These are phyloP conservation scores for Cadophora sp. DNA, from an alignment of 2,329 filamentous ascomycete species.

Conservation along the genomic window DNA sequence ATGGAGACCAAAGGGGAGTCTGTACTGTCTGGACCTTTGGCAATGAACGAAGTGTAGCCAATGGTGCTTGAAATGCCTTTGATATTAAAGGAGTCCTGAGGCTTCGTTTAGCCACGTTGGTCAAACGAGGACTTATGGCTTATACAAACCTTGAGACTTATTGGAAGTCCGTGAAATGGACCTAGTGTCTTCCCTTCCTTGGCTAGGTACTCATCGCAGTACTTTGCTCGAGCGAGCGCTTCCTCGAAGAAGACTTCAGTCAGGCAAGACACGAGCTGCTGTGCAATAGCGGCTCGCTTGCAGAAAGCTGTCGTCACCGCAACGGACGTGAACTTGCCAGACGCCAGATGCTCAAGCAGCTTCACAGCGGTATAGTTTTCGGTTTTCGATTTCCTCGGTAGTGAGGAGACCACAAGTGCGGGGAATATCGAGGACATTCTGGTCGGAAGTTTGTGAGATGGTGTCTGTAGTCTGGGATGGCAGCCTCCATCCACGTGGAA, in stretches of 20 bases:
- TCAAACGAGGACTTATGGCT: not conserved
- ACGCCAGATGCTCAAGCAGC: slow-evolving; percentile 10
- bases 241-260: slow-evolving; percentile 22
- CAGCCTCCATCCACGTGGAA: slow-evolving; percentile 4
- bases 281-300: slow-evolving; percentile 21
- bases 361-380: slow-evolving; percentile 17
- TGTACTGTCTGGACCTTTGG: slow-evolving; percentile 64
- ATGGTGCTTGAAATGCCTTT: slow-evolving; percentile 82
- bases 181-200: slow-evolving; percentile 23
- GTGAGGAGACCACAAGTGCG: slow-evolving; percentile 16
- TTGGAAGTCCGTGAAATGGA: slow-evolving; percentile 30
- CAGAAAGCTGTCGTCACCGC: slow-evolving; percentile 18
- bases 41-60: slow-evolving; percentile 72
- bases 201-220: slow-evolving; percentile 20
- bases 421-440: slow-evolving; percentile 17
- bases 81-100: slow-evolving; percentile 68
- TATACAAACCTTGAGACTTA: slow-evolving; percentile 27
- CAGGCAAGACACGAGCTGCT: slow-evolving; percentile 19
- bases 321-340: slow-evolving; percentile 8
- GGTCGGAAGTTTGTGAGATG: not conserved
- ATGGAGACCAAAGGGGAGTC: slow-evolving; percentile 77
- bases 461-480: not conserved
- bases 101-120: not conserved
- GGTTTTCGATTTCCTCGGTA: slow-evolving; percentile 12
- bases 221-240: slow-evolving; percentile 19